Conservation (phyloP, 2,329 filamentous ascomycete genomes). For the Cylindrodendrum hubeiense region DNA sequence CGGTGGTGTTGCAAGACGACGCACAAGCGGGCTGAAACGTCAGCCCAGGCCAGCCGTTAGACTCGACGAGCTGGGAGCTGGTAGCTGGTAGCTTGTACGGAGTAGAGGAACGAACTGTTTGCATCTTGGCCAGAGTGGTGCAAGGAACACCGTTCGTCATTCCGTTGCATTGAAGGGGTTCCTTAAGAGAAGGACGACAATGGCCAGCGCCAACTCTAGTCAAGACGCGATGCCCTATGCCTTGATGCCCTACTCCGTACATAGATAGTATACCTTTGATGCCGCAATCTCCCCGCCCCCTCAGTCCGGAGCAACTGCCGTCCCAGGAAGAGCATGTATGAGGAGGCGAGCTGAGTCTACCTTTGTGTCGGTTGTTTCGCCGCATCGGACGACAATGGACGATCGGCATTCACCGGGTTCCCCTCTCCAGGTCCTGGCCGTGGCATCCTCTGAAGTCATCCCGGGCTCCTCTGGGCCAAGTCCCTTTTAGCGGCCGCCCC, state of each 20-base stretch:
- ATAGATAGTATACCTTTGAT: too few relatives aligned
- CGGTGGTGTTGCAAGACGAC: constrained; percentile 11
- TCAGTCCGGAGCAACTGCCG: background rate
- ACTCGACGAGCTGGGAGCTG: background rate
- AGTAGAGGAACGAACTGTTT: background rate
- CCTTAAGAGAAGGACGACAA: background rate
- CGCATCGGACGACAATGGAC: background rate
- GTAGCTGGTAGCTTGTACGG: too few relatives aligned
- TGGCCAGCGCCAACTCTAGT: background rate
- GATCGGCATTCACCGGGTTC: constrained; percentile 15
- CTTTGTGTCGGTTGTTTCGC: background rate
- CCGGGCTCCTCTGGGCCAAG: background rate
- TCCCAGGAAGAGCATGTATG: background rate
- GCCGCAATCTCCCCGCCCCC: background rate
- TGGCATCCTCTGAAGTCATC: constrained; percentile 8
- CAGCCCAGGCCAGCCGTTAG: constrained; percentile 27
- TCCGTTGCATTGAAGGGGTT: background rate
- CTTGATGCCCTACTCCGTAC: background rate
- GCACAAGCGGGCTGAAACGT: constrained; percentile 40
- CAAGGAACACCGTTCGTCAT: background rate
- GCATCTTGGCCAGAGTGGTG: background rate
- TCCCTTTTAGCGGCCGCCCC: constrained; percentile 10
- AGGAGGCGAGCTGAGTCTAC: background rate
- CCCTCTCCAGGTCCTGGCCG: background rate
- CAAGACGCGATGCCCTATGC: background rate